These are phyloP conservation scores for Ophiorrhiza pumila DNA, from an alignment of 257 asterid genomes.

Conservation along the genomic window DNA sequence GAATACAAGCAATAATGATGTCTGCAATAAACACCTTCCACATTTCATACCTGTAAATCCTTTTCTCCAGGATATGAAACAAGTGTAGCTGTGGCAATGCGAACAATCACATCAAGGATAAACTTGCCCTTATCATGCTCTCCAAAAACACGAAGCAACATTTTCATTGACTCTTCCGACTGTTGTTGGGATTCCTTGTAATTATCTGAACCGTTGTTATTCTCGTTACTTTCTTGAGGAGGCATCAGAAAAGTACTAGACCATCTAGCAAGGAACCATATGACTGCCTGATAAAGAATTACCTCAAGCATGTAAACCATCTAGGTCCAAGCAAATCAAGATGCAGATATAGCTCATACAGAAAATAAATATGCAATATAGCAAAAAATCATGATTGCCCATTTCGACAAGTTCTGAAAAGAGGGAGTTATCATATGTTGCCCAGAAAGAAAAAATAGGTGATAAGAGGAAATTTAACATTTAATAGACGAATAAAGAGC, in stretches of 20 bases:
- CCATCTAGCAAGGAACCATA: constrained; percentile 99
- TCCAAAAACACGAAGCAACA: constrained; percentile 61
- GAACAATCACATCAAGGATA: constrained; percentile 76
- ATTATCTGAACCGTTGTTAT: constrained; percentile 26
- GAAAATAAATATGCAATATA: background rate
- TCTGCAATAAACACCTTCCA: constrained; percentile 9
- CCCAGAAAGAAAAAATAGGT: background rate
- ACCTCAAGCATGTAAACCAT: constrained; percentile 14
- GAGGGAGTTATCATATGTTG: background rate
- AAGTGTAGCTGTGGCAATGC: constrained; percentile 60
- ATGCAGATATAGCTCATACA: background rate
- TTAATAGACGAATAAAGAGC: background rate
- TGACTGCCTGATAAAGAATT: constrained; percentile 61
- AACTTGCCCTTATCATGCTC: constrained; percentile 71
- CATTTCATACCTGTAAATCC: constrained; percentile 68
- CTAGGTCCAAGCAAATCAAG: constrained; percentile 3
- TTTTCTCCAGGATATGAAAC: constrained; percentile 95
- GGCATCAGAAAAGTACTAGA: constrained; percentile 81
- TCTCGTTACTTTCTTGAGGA: constrained; percentile 44
- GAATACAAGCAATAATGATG: background rate
- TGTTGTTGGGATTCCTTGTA: constrained; percentile 25
- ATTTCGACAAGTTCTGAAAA: background rate
- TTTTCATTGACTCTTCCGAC: constrained; percentile 34
- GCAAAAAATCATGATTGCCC: background rate
- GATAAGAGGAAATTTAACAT: background rate